Evolutionary conservation across 2,329 filamentous ascomycete species (phyloP), one percentile per base, ranked within the genome.

Genomic region (Mycosphaerella arachidis): DNA sequence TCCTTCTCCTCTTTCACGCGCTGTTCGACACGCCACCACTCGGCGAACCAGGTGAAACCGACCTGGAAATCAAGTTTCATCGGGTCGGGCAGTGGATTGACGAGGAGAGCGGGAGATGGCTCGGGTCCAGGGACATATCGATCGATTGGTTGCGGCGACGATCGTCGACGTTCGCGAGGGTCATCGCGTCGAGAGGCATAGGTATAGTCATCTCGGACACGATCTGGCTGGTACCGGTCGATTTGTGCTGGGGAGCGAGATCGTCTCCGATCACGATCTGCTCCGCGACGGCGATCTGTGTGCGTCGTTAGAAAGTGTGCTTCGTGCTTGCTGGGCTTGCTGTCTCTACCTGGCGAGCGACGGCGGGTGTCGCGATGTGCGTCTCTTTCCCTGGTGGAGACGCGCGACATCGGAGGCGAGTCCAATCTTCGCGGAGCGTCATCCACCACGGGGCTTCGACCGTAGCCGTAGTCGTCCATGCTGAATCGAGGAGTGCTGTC

Each of bases 11-110:
- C 89, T 74, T 91, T 92, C 71, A 92, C 88, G 70, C 86, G 86
- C 73, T 92, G 89, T 67, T 92, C 91, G 66, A 87, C 81, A 62
- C 90, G 84, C 90, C 90, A 93, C 90, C 90, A 93, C 74, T 93
- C 90, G 18, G 90, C 87, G 68, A 91, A 93, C 74, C 88, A 93
- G 13, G 89, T 92, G 75, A 93, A 93, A 1, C 90, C 90, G 57
- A 92, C 90, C 72, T 93, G 90, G 63, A 89, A 92, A 2, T 88
- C 85, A 9, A 93, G 80, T 62, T 84, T 84, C 67, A 88, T 80
- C 1, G 90, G 90, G 63, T 93, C 89, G 12, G 84, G 81, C 3
- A 93, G 77, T 8, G 88, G 89, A 66, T 92, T 92, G 18, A 77
- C 74, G 8, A 82, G 78, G 31, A 82, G 73, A 27, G 79, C 77